Base-by-base conservation (phyloP, 1,284 basidiomycete species). In the Heterobasidion irregulare region DNA sequence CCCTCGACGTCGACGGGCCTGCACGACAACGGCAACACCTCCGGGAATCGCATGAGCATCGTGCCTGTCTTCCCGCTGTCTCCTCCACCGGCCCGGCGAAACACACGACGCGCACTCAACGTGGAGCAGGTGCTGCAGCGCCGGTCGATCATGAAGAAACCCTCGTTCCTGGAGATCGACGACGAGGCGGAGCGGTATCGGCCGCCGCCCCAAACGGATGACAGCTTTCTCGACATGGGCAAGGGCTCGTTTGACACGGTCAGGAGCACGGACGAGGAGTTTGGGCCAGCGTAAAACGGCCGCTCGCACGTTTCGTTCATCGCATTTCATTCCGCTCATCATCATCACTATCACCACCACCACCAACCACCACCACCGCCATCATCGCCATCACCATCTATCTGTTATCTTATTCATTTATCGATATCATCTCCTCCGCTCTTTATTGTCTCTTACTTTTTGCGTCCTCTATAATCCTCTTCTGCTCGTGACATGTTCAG, bases 91-190 rank as follows among this genome's bases (percentile, higher is more conserved):
- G 67, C 65, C 32, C 52, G 58, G n/a, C 60, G 56, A 26, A 52
- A 13, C 38, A 26, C 44, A 26, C 59, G 49, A 33, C 61, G 45
- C 26, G 32, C 33, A 16, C 43, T 44, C 32, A 18, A 16, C 16
- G 19, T 15, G n/a, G 56, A 60, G 19, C 45, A 54, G 47, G 41
- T 57, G 8, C 36, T 63, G 43, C 56, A 64, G 53, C 65, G 68
- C 45, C 65, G 66, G 36, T 68, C 66, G 34, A 65, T 86, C 58
- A 76, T 83, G 70, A 75, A 75, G 62, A 85, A 86, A 62, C 82
- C 85, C 10, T 87, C 84, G 2, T 88, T 88, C 64, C 70, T 88
- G 53, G 82, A 86, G 44, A 84, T 88, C 56, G 79, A 79, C 16
- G 72, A 73, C 58, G 82, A 82, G 52, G 49, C 51, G 33, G 67